Evolutionary conservation across 2,329 filamentous ascomycete genomes (phyloP), one percentile per base, ranked within the genome.

Genomic region (Colletotrichum tanaceti): DNA sequence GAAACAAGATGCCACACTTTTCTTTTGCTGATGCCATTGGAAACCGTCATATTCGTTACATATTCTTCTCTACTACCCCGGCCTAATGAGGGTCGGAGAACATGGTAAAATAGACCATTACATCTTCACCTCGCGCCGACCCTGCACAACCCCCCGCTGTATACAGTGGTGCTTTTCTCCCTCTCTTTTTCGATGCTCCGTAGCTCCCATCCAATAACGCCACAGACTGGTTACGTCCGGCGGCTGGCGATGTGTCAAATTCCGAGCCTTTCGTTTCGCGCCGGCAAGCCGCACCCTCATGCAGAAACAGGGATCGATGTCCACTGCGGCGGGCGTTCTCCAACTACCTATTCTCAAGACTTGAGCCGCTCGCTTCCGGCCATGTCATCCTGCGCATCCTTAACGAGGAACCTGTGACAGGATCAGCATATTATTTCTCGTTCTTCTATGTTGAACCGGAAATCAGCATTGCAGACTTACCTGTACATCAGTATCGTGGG

Each of bases 401-500:
- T 94, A 71, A 97, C 83, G 71, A 98, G 82, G 79, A 97, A 98
- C 75, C 94, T 97, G 63, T 20, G 16, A 13, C 5, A 24, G 24
- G 18, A 57, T 70, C n/a, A 71, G 55, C 22, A 35, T 3, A 3
- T 3, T 11, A 9, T 35, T 35, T 6, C 28, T 16, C 18, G 5
- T 9, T 5, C 1, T 10, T 20, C 32, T 5, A 2, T 28, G 58
- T 32, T 16, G 10, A 16, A n/a, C 2, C 47, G 3, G 16, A 4
- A 6, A 9, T 5, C 13, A 9, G 7, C 14, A 22, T 22, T 6
- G 22, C 35, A 13, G 69, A 90, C 93, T 85, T 83, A 98, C 94
- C 92, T 94, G 79, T 99, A 99, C 93, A 93, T 98, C 83, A 97
- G 87, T 58, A 96, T 83, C 0, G 93, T 93, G 11, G 96, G 96